A percentile compares a stretch with the other conserved stretches of the same genome.
Evolutionary conservation across 306 rosid genomes (phyloP).

Genomic region (Vigna unguiculata): DNA sequence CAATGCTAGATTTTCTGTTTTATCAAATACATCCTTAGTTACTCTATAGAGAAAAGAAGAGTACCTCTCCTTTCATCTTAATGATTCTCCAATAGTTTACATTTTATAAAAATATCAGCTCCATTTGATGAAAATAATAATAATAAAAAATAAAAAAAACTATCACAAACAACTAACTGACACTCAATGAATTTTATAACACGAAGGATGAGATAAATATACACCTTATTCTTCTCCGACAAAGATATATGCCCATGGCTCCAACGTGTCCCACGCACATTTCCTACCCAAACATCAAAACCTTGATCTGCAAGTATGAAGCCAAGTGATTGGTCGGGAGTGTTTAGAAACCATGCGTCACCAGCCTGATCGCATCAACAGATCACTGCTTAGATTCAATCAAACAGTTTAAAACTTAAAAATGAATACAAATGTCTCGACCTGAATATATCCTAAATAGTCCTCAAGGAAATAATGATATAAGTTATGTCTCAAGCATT

Average conservation of each 20-base stretch:
- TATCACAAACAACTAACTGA: conserved; percentile 9
- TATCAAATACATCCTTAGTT: conserved; percentile 11
- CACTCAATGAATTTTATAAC: conserved; percentile 9
- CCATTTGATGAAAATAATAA: conserved; percentile 4
- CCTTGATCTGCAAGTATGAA: conserved; percentile 94
- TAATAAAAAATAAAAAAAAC: conserved; percentile 27
- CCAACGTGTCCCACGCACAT: conserved; percentile 95
- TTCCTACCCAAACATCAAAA: conserved; percentile 97
- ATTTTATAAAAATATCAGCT: not conserved
- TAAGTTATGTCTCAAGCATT: not conserved
- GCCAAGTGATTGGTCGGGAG: conserved; percentile 81
- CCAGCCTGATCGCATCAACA: conserved; percentile 71
- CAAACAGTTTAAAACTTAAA: conserved; percentile 17
- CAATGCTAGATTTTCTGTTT: conserved; percentile 28
- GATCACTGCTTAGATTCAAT: conserved; percentile 43
- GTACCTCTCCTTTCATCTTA: too few species aligned
- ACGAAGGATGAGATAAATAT: conserved; percentile 12
- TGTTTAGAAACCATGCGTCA: conserved; percentile 91
- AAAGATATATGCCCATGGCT: conserved; percentile 73
- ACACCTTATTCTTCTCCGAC: conserved; percentile 66
- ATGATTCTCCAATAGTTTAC: too few species aligned
- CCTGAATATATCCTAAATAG: not conserved
- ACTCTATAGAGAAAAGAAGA: not conserved
- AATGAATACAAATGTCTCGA: not conserved
- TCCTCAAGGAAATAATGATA: not conserved